Base-by-base conservation (phyloP, 805 yeast species). In the Pichia nanzhaoensis region DNA sequence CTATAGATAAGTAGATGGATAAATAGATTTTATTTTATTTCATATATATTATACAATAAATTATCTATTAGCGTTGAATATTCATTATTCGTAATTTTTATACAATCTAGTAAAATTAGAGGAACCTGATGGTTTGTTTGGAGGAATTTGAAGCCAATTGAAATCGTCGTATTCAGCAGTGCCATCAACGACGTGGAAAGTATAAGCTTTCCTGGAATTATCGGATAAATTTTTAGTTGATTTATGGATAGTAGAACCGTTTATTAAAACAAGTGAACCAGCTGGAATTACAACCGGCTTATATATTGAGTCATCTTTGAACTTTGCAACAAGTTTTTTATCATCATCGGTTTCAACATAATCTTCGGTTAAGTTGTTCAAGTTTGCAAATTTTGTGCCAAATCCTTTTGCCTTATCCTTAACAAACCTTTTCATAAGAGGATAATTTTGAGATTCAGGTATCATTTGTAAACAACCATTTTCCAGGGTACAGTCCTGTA, bases 131-230 rank as follows among this genome's bases (percentile, higher is more conserved):
- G 63, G 64, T 7, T 54, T 50, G 4, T 74, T 55, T 0, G 82
- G 75, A 2, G 93, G 93, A 4, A 84, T 78, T 56, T 85, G 95
- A 31, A 84, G 69, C 93, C 95, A 85, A 58, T 84, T 84, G 55
- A 69, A 60, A 19, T 65, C 64, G 57, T 84, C 93, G 55, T 83
- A 85, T 21, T 71, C 59, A 12, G 75, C 66, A 2, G 50, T 61
- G 2, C 91, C 91, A 42, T 85, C 93, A 46, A 85, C 82, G 37
- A 82, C 73, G 57, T 85, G 95, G 63, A 85, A 85, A 0, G 93
- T 82, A 61, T 84, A 85, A 0, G 89, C 93, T 56, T 70, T 83
- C 50, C 95, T 69, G 9, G 87, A 79, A 46, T 67, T 69, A 4
- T 52, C 52, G 12, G 84, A 76, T 1, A 55, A 41, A 57, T 85